Conservation (phyloP, 2,329 filamentous ascomycete species). For the Trichophyton simii region DNA sequence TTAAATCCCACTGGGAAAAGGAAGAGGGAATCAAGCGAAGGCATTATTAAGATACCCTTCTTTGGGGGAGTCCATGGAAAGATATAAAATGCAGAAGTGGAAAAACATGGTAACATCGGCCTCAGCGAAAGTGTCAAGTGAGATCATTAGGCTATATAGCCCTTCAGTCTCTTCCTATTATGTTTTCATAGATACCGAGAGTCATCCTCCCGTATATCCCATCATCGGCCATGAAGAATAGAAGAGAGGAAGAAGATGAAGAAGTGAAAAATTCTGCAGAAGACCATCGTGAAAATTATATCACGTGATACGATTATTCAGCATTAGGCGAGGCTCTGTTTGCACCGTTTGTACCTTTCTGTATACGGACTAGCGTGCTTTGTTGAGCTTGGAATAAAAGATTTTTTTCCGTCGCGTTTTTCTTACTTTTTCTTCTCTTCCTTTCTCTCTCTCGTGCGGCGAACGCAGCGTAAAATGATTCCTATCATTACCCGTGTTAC, state of each 20-base stretch:
- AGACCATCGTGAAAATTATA: neutral
- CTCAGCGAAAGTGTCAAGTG: conserved; percentile 12
- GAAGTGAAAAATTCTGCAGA: neutral
- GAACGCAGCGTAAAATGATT: conserved; percentile 49
- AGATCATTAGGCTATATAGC: conserved; percentile 11
- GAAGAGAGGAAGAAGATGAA: conserved; percentile 4
- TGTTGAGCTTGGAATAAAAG: neutral
- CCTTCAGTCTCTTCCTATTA: conserved; percentile 14
- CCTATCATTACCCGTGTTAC: conserved; percentile 59
- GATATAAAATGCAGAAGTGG: neutral
- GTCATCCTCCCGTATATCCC: conserved; percentile 7
- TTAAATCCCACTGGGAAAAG: neutral
- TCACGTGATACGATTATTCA: neutral
- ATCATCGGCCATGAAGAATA: conserved; percentile 11
- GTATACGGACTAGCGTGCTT: neutral
- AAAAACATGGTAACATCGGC: neutral
- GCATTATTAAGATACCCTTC: neutral
- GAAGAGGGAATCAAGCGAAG: neutral
- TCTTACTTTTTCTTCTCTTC: conserved; percentile 29
- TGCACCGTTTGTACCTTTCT: neutral
- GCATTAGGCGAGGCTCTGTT: neutral
- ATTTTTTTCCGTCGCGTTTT: conserved; percentile 4
- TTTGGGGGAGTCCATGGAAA: neutral
- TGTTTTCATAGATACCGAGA: conserved; percentile 9
- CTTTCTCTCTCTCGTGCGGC: conserved; percentile 64